Base-by-base conservation (phyloP, 345 rosid genomes). In the Noccaea caerulescens region DNA sequence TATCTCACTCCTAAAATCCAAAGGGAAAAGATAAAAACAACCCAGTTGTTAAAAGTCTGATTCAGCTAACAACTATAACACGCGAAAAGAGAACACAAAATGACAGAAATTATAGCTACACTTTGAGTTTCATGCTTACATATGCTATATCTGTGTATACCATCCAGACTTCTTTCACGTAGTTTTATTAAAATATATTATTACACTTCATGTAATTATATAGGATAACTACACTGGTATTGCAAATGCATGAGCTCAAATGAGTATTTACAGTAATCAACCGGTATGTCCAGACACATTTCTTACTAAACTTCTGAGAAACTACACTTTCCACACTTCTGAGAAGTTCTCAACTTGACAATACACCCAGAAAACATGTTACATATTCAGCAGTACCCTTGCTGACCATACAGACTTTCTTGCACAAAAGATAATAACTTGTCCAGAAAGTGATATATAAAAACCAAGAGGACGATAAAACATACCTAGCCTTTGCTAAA, bases 401-500 rank as follows among this genome's bases (percentile, higher is more conserved):
- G 33, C 27, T 50, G 54, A 58, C 34, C 0, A 37, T 41, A 53
- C 32, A 66, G 4, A 27, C 41, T 23, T 52, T 41, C 36, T 43
- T 51, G 11, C 53, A 50, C 43, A 52, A 10, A 58, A 51, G 7
- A 9, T 43, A 68, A 30, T 53, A 16, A 44, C 34, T 5, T 33
- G 12, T 34, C 58, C 32, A 46, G 67, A 6, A 23, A 59, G 20
- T 58, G 58, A 37, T 18, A 57, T 12, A 34, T 36, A 39, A n/a
- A 27, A 50, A 68, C 16, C 41, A 60, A 27, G 23, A 58, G 45
- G 46, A 23, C 0, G 25, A 56, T 10, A 65, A 39, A 58, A 49
- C 52, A 32, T 77, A 90, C 98, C 93, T 87, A 53, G 86, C 80
- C 81, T 85, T 86, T 20, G 76, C 81, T 78, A 87, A 76, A 41